Evolutionary conservation across 2,329 filamentous ascomycete genomes (phyloP).

Genomic region (Fusarium armeniacum): DNA sequence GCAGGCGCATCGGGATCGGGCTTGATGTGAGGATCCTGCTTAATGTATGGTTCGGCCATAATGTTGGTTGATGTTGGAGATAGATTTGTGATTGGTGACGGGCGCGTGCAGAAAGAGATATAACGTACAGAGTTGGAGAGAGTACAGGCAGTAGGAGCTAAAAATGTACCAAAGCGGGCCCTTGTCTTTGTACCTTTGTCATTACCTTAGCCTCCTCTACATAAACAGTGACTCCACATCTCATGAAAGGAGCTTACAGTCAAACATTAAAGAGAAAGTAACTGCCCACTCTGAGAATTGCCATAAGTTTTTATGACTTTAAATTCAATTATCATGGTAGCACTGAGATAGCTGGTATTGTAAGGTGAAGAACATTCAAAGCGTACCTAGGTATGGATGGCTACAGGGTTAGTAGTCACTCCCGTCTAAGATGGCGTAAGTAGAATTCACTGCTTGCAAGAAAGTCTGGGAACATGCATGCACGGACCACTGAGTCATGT

Average conservation of each 20-base stretch:
- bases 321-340: too few species aligned
- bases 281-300: too few species aligned
- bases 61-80: conserved; percentile 40
- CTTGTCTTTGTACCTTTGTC: background rate
- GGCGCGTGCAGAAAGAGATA: conserved; percentile 13
- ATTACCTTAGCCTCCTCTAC: background rate
- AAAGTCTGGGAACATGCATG: background rate
- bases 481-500: conserved; percentile 34
- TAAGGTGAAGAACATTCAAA: background rate
- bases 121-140: background rate
- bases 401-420: background rate
- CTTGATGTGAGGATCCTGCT: conserved; percentile 62
- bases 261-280: background rate
- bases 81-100: conserved; percentile 13
- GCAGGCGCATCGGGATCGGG: conserved; percentile 63
- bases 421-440: background rate
- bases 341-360: background rate
- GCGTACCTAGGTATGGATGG: too few species aligned
- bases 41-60: conserved; percentile 60
- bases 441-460: background rate
- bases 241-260: background rate
- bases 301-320: too few species aligned
- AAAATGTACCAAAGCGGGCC: conserved; percentile 3
- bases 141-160: conserved; percentile 1
- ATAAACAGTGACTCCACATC: background rate